Base-by-base conservation (phyloP, 2,329 filamentous ascomycete genomes). In the Hymenoscyphus scutula region DNA sequence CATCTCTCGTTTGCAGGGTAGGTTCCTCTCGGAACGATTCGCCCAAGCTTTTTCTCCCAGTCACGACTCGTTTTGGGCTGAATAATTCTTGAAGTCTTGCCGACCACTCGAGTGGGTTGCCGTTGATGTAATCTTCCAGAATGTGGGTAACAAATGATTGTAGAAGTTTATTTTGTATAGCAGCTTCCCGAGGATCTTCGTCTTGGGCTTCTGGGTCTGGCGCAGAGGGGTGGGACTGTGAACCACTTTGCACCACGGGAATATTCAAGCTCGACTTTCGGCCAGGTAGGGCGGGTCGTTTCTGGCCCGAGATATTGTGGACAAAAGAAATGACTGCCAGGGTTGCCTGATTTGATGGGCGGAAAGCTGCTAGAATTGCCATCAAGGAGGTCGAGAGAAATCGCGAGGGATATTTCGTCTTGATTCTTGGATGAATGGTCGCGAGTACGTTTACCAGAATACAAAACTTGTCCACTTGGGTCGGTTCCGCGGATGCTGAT, bases 101-200 rank as follows among this genome's bases (percentile, higher is more conserved):
- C 1, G 86, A 81, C 86, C 86, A 89, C 54, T 84, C 81, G 73
- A 89, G 74, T 27, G 79, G 78, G 67, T 86, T 83, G 6, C 76
- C 78, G 67, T 86, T 86, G 64, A 91, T 82, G 68, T 91, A 94
- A 54, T 88, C 84, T 72, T 93, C 90, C 11, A 93, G 76, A 19
- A 93, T 77, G 72, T 90, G 89, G 0, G 89, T 91, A n/a, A 91
- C 81, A 74, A 95, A 93, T 1, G 88, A 87, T 71, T 91, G 88
- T 27, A 94, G 76, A 17, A 94, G 78, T 62, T 83, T 85, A 38
- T 80, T 79, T 70, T 89, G 84, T 64, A 92, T 78, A 8, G 80
- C 82, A 1, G 77, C 78, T 73, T 93, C 89, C 38, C 81, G 79
- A 5, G 81, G 80, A 54, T 81, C 80, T 74, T 86, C 82, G 48